Evolutionary conservation across 192 early-diverging fungal genomes (phyloP).

Genomic region (Piromyces finnis): DNA sequence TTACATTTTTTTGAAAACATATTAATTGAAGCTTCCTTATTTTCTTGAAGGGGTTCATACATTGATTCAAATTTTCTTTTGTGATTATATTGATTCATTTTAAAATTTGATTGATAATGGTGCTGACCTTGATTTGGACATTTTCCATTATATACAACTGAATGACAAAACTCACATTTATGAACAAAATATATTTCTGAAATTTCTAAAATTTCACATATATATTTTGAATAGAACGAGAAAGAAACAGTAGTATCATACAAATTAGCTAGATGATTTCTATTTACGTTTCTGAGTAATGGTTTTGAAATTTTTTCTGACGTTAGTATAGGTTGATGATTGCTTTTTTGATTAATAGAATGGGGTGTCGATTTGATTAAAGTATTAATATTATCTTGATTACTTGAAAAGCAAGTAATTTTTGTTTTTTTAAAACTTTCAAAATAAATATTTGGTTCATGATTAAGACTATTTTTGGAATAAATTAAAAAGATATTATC

Average conservation of each 20-base stretch:
- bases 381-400: background rate
- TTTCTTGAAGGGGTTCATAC: no score
- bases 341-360: background rate
- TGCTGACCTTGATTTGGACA: background rate
- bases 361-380: background rate
- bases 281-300: background rate
- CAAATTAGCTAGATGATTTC: background rate
- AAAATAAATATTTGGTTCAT: background rate
- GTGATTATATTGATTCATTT: no score
- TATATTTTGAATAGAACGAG: background rate
- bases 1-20: background rate
- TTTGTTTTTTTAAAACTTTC: background rate
- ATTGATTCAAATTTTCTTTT: no score
- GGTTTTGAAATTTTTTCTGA: background rate
- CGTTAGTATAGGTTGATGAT: background rate
- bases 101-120: background rate
- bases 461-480: background rate
- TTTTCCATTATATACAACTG: background rate
- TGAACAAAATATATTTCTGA: background rate
- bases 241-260: background rate
- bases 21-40: no score
- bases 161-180: background rate
- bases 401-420: background rate
- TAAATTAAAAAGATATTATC: background rate
- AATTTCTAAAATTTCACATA: background rate